These are phyloP conservation scores for Garcia nutans DNA, from an alignment of 345 rosid genomes.

Conservation along the genomic window DNA sequence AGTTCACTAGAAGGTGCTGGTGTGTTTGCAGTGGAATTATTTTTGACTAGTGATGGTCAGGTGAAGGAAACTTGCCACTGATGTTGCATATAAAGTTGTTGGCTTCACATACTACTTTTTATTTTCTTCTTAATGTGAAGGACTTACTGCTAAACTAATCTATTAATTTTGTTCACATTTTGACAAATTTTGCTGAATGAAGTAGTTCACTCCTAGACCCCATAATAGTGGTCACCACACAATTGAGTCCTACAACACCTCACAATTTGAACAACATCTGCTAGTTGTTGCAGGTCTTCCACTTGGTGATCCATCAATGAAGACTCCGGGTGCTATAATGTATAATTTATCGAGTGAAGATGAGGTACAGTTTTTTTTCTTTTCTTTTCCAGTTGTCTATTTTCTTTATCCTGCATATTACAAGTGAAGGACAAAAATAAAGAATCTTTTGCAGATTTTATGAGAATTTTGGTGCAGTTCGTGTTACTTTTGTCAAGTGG, in stretches of 20 bases:
- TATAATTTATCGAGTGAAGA: conserved; percentile 90
- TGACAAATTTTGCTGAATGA: conserved; percentile 80
- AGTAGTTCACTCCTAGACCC: conserved; percentile 97
- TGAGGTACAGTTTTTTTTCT: conserved; percentile 50
- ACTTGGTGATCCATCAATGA: conserved; percentile 97
- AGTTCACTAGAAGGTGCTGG: conserved; percentile 94
- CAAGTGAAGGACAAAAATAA: no score
- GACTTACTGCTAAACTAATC: conserved; percentile 1
- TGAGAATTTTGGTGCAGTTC: not conserved
- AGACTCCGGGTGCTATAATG: conserved; percentile 85
- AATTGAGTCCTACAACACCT: conserved; percentile 89
- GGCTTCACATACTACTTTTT: conserved; percentile 1
- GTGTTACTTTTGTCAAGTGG: not conserved
- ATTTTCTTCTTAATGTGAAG: not conserved
- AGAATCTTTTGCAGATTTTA: not conserved
- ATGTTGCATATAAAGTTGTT: no score
- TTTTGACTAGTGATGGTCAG: conserved; percentile 81
- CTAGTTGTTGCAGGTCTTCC: conserved; percentile 92
- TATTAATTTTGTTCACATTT: conserved; percentile 9
- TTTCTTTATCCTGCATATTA: no score
- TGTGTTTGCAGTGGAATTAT: conserved; percentile 91
- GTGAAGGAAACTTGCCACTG: no score
- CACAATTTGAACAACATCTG: conserved; percentile 90
- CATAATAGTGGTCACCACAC: conserved; percentile 99
- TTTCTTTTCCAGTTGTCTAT: not conserved